A percentile compares a stretch with the other conserved stretches of the same genome.
phyloP scores from a whole-genome alignment of 768 basidiomycete genomes.

The Boletellus ananas region DNA sequence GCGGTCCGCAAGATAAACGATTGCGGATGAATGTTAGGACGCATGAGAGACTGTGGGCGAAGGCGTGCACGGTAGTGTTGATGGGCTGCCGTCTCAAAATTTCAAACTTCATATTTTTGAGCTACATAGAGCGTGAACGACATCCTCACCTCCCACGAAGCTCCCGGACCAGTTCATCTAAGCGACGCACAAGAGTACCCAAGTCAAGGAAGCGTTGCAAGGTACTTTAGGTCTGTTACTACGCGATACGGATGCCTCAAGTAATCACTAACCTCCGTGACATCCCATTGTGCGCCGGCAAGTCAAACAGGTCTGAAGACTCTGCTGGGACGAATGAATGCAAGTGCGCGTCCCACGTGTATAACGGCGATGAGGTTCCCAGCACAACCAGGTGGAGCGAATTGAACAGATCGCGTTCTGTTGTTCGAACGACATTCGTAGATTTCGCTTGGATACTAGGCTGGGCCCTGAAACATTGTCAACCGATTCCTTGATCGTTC shows the following conservation, averaged over 20 bases:
- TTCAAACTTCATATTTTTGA: slow-evolving; percentile 5
- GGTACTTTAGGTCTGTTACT: slow-evolving; percentile 38
- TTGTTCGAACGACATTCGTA: slow-evolving; percentile 41
- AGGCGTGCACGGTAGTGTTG: slow-evolving; percentile 59
- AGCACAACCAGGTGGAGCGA: slow-evolving; percentile 55
- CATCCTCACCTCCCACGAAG: slow-evolving; percentile 48
- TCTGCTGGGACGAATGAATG: slow-evolving; percentile 57
- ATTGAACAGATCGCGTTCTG: slow-evolving; percentile 44
- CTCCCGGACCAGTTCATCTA: slow-evolving; percentile 50
- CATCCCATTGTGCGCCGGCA: slow-evolving; percentile 52
- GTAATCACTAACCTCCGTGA: slow-evolving; percentile 48
- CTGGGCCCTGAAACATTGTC: slow-evolving; percentile 41
- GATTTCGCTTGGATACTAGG: slow-evolving; percentile 40
- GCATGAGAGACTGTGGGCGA: slow-evolving; percentile 60
- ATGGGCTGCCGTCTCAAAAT: slow-evolving; percentile 40
- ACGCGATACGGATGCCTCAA: slow-evolving; percentile 1
- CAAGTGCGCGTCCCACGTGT: slow-evolving; percentile 53
- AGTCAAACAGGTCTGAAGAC: slow-evolving; percentile 29
- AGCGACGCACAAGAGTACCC: slow-evolving; percentile 61
- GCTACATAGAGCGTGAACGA: neutral
- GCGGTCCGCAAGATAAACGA: slow-evolving; percentile 39
- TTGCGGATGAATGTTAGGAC: slow-evolving; percentile 51
- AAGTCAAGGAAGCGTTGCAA: slow-evolving; percentile 61
- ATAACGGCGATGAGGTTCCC: slow-evolving; percentile 64
- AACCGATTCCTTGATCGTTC: neutral